Evolutionary conservation across 768 basidiomycete species (phyloP), one percentile per base, ranked within the genome.

Genomic region (Tulasnella sp.): DNA sequence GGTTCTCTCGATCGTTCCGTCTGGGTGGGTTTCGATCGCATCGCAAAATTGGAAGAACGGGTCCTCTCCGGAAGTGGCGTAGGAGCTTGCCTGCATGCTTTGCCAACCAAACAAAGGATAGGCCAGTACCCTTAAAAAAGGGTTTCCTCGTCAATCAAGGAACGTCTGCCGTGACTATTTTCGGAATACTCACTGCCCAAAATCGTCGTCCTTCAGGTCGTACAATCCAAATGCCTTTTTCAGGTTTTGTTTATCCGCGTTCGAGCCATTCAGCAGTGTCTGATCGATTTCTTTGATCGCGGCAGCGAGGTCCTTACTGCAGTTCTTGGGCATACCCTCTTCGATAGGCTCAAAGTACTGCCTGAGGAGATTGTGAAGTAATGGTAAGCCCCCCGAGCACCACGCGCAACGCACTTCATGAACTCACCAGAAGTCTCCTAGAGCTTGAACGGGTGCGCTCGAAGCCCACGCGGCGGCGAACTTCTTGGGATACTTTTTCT

Each of bases 391-490:
- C 9, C 12, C 7, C n/a, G 54, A 58, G 17, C 17, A 45, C 45
- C 4, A 9, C 22, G 15, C 45, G 19, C 22, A 58, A 29, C 42
- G 25, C 6, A n/a, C 12, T 29, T 3, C n/a, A 17, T 25, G 25
- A 31, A 25, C 42, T 17, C n/a, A 74, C 77, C 74, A 78, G 19
- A 75, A 75, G 67, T 78, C 77, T 36, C 71, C 74, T 37, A 45
- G 31, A 29, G 77, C 77, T 39, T 78, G 74, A 11, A 78, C 77
- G 6, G 74, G 74, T 11, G 74, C 77, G 42, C 74, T 75, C 19
- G 77, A 75, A 1, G 77, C 74, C 68, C 74, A 78, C 12, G 74
- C 73, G 9, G 77, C 77, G 36, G 74, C 74, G 74, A 78, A 78
- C 25, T 38, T 22, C 31, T 45, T 74, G 2, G 77, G 68, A 25